These are phyloP conservation scores for Wickerhamiella cacticola DNA, from an alignment of 805 yeast genomes.

Conservation along the genomic window DNA sequence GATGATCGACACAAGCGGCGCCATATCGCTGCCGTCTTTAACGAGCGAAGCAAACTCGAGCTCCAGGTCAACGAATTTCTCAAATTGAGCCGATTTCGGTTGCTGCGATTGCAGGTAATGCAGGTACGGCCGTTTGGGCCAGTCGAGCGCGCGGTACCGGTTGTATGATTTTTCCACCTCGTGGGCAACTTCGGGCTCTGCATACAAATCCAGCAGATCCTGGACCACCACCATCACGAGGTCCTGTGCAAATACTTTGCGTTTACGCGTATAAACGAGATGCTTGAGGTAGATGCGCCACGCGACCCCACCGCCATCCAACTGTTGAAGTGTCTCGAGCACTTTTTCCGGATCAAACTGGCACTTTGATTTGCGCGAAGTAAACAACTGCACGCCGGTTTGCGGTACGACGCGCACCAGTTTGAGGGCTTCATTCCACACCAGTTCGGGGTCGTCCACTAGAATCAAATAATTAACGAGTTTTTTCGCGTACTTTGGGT, in stretches of 20 bases:
- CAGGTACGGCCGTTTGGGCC: constrained; percentile 27
- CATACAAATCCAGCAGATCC: constrained; percentile 26
- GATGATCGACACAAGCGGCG: constrained; percentile 17
- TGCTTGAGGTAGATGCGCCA: constrained; percentile 30
- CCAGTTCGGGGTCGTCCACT: constrained; percentile 24
- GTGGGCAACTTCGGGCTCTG: constrained; percentile 15
- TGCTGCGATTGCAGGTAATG: constrained; percentile 15
- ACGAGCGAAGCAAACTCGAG: constrained; percentile 16
- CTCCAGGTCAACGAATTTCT: constrained; percentile 21
- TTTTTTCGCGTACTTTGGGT: constrained; percentile 22
- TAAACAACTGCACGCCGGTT: constrained; percentile 28
- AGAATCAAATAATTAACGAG: constrained; percentile 22
- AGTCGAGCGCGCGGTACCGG: constrained; percentile 20
- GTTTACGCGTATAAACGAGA: constrained; percentile 25
- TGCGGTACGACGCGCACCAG: constrained; percentile 25
- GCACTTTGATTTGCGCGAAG: constrained; percentile 19
- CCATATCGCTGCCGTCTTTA: constrained; percentile 12
- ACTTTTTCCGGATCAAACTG: constrained; percentile 25
- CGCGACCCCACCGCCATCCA: constrained; percentile 25
- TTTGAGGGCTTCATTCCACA: constrained; percentile 32
- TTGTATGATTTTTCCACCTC: constrained; percentile 21
- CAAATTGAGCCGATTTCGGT: constrained; percentile 18
- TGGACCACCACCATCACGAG: constrained; percentile 27
- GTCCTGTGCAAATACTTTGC: constrained; percentile 25
- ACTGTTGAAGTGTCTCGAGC: constrained; percentile 24